Evolutionary conservation across 2,329 filamentous ascomycete genomes (phyloP).

Genomic region (Zasmidium cellare): DNA sequence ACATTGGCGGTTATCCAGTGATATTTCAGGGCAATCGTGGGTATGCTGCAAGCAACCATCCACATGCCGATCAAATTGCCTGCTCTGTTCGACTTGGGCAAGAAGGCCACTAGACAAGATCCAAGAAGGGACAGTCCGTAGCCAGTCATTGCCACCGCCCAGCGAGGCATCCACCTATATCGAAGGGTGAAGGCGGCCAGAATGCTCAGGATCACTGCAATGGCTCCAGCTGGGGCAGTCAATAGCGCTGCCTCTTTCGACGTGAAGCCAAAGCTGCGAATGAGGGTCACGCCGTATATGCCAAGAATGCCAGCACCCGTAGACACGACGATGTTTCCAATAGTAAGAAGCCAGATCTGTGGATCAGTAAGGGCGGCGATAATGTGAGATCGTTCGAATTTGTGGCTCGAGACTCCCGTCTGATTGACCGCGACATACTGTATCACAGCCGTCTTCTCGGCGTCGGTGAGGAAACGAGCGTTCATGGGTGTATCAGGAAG

Average conservation of each 20-base stretch:
- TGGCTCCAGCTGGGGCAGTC: constrained; percentile 60
- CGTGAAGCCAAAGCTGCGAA: constrained; percentile 33
- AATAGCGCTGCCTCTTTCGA: constrained; percentile 33
- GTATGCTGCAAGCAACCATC: constrained; percentile 37
- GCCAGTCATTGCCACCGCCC: constrained; percentile 25
- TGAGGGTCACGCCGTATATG: constrained; percentile 35
- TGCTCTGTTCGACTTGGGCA: constrained; percentile 40
- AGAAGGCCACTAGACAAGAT: constrained; percentile 30
- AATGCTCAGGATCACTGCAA: constrained; percentile 40
- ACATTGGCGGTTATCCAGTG: constrained; percentile 50
- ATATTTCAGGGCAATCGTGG: constrained; percentile 12
- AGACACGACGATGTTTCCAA: constrained; percentile 23
- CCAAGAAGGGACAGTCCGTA: constrained; percentile 18
- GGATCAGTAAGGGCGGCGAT: constrained; percentile 62
- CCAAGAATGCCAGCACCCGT: constrained; percentile 44
- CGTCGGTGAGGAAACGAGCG: constrained; percentile 25
- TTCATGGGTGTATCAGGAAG: constrained; percentile 35
- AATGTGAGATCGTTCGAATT: constrained; percentile 53
- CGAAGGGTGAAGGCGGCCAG: constrained; percentile 8
- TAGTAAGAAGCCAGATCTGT: constrained; percentile 34
- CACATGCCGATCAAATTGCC: constrained; percentile 45
- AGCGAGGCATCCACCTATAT: constrained; percentile 25
- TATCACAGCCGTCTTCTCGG: constrained; percentile 46
- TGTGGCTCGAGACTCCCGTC: constrained; percentile 30
- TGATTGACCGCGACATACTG: constrained; percentile 46